Evolutionary conservation across 495 filamentous ascomycete species (phyloP).

Genomic region (Clavariopsis aquatica): DNA sequence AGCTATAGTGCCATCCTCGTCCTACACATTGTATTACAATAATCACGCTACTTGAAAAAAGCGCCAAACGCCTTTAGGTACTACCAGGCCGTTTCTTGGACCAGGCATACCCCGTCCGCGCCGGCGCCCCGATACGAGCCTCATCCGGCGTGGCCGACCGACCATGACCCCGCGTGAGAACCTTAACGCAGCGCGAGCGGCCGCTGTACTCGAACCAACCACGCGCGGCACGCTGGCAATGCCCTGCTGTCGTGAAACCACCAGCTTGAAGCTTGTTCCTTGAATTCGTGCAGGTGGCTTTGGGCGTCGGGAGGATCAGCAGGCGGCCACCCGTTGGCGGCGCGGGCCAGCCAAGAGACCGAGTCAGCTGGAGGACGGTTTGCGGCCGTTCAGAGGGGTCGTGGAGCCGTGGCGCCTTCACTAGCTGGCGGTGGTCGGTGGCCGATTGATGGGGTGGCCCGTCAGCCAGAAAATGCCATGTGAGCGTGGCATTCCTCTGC

Average conservation of each 20-base stretch:
- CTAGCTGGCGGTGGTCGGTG: not conserved
- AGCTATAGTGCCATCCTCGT: not conserved
- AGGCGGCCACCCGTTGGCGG: not conserved
- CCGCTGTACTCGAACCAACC: conserved; percentile 13
- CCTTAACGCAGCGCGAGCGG: conserved; percentile 10
- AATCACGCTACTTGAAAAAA: no score
- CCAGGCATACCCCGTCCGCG: no score
- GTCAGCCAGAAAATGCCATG: not conserved
- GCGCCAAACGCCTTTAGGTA: no score
- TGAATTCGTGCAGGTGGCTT: not conserved
- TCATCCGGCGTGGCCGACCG: conserved; percentile 25
- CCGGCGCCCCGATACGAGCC: conserved; percentile 10
- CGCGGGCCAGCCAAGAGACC: not conserved
- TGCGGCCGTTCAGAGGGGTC: not conserved
- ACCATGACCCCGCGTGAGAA: conserved; percentile 25
- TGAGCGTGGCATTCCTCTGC: conserved; percentile 13
- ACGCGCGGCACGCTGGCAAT: not conserved
- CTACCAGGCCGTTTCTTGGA: not conserved
- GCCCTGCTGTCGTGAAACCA: conserved; percentile 15
- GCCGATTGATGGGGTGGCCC: not conserved
- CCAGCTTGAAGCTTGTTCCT: not conserved
- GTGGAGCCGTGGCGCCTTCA: not conserved
- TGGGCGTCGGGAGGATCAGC: conserved; percentile 1
- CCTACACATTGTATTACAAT: no score
- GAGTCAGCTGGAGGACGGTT: not conserved